Evolutionary conservation across 2,329 filamentous ascomycete species (phyloP).

Genomic region (Calonectria naviculata): DNA sequence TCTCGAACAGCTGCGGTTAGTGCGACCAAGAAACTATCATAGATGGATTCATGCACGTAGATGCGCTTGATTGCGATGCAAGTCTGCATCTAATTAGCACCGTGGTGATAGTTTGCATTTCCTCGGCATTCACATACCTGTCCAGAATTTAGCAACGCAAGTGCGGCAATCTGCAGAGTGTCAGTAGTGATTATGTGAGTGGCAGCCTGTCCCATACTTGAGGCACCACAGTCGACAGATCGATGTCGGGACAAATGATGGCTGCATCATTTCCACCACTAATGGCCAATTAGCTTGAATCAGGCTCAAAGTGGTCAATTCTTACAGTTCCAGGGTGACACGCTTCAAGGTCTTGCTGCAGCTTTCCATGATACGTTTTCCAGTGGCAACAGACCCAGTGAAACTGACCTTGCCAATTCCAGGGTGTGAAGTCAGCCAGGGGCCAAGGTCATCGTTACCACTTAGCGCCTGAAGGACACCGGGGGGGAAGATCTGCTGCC

Average conservation of each 20-base stretch:
- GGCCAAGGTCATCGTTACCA: slow-evolving; percentile 70
- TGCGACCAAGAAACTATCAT: slow-evolving; percentile 35
- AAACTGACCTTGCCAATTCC: slow-evolving; percentile 71
- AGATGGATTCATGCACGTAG: slow-evolving; percentile 65
- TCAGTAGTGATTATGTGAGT: background rate
- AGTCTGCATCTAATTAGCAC: slow-evolving; percentile 4
- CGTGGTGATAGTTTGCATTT: background rate
- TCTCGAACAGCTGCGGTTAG: background rate
- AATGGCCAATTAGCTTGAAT: background rate
- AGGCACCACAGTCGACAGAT: background rate
- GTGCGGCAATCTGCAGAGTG: background rate
- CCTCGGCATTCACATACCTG: slow-evolving; percentile 8
- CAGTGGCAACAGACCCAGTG: slow-evolving; percentile 69
- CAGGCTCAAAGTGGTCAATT: too few species aligned
- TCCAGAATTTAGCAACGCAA: slow-evolving; percentile 49
- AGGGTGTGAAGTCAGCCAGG: slow-evolving; percentile 65
- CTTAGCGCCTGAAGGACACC: slow-evolving; percentile 70
- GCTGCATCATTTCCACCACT: background rate
- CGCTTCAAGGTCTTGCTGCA: background rate
- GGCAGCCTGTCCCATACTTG: background rate
- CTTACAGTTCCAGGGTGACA: background rate
- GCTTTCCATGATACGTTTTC: slow-evolving; percentile 66
- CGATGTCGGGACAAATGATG: background rate
- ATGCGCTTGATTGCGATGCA: slow-evolving; percentile 61
- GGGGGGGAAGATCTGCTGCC: slow-evolving; percentile 65